Evolutionary conservation across 768 basidiomycete genomes (phyloP).

Genomic region (Russula virescens): DNA sequence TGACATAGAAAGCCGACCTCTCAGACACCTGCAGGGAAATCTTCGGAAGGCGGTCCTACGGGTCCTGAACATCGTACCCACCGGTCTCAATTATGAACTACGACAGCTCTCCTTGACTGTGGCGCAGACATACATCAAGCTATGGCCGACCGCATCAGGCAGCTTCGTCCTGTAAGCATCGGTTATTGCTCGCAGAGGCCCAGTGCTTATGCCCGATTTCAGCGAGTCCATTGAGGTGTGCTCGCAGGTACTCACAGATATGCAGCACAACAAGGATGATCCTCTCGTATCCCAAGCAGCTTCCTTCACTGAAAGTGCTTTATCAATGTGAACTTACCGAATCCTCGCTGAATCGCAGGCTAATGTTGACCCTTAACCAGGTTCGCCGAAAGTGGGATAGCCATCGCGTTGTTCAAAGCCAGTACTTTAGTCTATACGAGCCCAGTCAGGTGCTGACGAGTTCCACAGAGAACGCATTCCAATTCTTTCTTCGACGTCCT

Average conservation of each 20-base stretch:
- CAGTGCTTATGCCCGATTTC: not conserved
- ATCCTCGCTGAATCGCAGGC: constrained; percentile 22
- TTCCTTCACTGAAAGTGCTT: constrained; percentile 42
- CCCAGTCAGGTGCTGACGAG: not conserved
- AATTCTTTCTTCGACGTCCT: constrained; percentile 11
- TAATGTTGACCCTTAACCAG: constrained; percentile 32
- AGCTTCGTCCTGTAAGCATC: constrained; percentile 46
- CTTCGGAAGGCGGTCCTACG: constrained; percentile 50
- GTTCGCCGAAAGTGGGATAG: constrained; percentile 52
- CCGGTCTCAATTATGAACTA: constrained; percentile 58
- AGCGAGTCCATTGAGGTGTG: constrained; percentile 53
- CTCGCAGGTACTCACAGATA: constrained; percentile 42
- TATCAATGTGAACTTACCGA: constrained; percentile 42
- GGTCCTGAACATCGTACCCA: constrained; percentile 45
- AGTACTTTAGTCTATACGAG: constrained; percentile 8
- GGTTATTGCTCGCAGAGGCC: not conserved
- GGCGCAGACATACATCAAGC: constrained; percentile 56
- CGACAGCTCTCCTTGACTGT: constrained; percentile 60
- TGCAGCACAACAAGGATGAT: constrained; percentile 50
- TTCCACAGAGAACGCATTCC: constrained; percentile 11
- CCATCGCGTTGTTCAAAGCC: constrained; percentile 55
- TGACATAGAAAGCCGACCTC: constrained; percentile 51
- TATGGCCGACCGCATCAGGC: constrained; percentile 49
- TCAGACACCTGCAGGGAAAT: constrained; percentile 48
- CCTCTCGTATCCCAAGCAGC: constrained; percentile 52